Conservation (phyloP, 495 filamentous ascomycete species). For the Aspergillus funiculosus region DNA sequence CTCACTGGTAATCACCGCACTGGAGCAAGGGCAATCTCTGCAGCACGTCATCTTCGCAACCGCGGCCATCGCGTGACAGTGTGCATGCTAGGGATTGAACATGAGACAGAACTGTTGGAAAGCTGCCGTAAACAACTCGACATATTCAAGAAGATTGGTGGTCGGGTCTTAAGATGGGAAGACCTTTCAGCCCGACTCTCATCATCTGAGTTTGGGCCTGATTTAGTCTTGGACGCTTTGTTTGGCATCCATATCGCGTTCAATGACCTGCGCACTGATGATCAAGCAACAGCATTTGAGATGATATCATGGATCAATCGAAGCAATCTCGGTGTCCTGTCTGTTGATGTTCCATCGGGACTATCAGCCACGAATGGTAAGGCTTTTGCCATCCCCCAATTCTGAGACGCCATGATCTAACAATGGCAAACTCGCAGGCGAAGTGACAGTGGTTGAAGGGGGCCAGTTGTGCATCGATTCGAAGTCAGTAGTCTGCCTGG, state of each 20-base stretch:
- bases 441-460: slow-evolving; percentile 55
- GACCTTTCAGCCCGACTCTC: slow-evolving; percentile 48
- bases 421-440: slow-evolving; percentile 30
- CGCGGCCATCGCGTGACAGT: slow-evolving; percentile 72
- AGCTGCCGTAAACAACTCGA: slow-evolving; percentile 68
- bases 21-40: slow-evolving; percentile 76
- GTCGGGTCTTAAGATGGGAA: slow-evolving; percentile 56
- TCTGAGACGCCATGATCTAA: slow-evolving; percentile 7
- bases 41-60: slow-evolving; percentile 78
- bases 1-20: slow-evolving; percentile 84
- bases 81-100: slow-evolving; percentile 75
- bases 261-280: slow-evolving; percentile 72
- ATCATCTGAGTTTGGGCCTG: slow-evolving; percentile 54
- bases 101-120: slow-evolving; percentile 66
- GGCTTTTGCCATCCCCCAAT: slow-evolving; percentile 30
- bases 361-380: slow-evolving; percentile 72
- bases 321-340: slow-evolving; percentile 67
- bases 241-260: slow-evolving; percentile 79
- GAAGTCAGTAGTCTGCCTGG: slow-evolving; percentile 72
- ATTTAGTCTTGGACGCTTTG: slow-evolving; percentile 83
- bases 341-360: slow-evolving; percentile 82
- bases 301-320: slow-evolving; percentile 84
- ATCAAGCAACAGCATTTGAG: slow-evolving; percentile 75
- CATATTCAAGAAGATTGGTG: slow-evolving; percentile 71
- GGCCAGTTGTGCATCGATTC: slow-evolving; percentile 66